Conservation (phyloP, 23 red algal genomes). For the Pyropia yezoensis region DNA sequence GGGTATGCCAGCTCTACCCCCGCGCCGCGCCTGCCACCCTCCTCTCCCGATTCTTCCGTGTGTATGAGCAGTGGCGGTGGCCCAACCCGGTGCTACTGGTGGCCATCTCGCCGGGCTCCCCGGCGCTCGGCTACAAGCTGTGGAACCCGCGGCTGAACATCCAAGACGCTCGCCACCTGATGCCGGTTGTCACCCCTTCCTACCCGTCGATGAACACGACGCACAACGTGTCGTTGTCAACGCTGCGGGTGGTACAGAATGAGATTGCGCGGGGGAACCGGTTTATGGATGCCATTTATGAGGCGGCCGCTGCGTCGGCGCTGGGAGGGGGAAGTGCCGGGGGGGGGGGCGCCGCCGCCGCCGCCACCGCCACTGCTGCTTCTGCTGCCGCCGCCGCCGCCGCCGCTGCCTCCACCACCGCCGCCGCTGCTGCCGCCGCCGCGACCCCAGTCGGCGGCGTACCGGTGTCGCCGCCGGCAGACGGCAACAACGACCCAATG, state of each 20-base stretch:
- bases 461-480: too few relatives aligned
- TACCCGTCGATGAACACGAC: constrained; percentile 99
- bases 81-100: constrained; percentile 83
- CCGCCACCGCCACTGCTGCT: too few relatives aligned
- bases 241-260: constrained; percentile 64
- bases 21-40: constrained; percentile 63
- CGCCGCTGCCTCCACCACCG: too few relatives aligned
- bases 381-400: too few relatives aligned
- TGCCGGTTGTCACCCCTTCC: constrained; percentile 96
- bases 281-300: constrained; percentile 42
- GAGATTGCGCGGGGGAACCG: constrained; percentile 75
- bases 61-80: constrained; percentile 97
- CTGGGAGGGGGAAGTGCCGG: too few relatives aligned
- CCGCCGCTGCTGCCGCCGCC: too few relatives aligned
- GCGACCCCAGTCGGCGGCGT: too few relatives aligned
- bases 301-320: constrained; percentile 15
- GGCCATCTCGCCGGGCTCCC: constrained; percentile 61
- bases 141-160: constrained; percentile 63
- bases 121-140: constrained; percentile 56
- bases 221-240: constrained; percentile 86
- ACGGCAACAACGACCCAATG: too few relatives aligned
- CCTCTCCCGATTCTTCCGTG: constrained; percentile 71
- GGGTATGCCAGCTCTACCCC: constrained; percentile 97
- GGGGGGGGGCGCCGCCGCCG: too few relatives aligned
- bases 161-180: constrained; percentile 73